These are phyloP conservation scores for Blastobotrys persicus DNA, from an alignment of 1,139 yeast species.

Conservation along the genomic window DNA sequence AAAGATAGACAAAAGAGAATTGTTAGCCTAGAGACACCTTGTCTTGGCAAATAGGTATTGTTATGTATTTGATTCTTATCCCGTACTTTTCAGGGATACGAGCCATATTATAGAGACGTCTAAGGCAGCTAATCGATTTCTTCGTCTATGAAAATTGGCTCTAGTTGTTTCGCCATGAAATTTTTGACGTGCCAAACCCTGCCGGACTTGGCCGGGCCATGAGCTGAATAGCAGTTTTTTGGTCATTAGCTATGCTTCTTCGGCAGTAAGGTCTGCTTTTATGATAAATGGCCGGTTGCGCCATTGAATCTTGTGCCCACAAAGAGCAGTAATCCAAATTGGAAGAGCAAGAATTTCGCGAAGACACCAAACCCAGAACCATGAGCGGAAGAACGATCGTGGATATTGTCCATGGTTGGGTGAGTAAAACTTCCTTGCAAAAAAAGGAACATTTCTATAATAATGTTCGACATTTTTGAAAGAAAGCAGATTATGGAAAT, in stretches of 20 bases:
- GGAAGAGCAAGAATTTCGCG: constrained; percentile 79
- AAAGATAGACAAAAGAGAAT: too few relatives aligned
- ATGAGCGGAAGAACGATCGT: constrained; percentile 30
- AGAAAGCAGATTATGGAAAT: constrained; percentile 49
- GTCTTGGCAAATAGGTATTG: too few relatives aligned
- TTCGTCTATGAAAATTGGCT: too few relatives aligned
- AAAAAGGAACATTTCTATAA: constrained; percentile 28
- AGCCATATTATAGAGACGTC: too few relatives aligned
- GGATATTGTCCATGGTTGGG: constrained; percentile 21
- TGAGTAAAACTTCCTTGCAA: constrained; percentile 31
- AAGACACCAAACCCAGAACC: constrained; percentile 58
- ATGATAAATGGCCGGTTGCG: constrained; percentile 72
- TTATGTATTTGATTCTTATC: too few relatives aligned
- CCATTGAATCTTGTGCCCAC: constrained; percentile 80
- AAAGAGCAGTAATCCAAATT: constrained; percentile 78
- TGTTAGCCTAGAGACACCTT: too few relatives aligned
- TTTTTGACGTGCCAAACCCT: too few relatives aligned
- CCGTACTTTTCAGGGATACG: too few relatives aligned
- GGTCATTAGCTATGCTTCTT: constrained; percentile 40
- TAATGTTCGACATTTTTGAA: constrained; percentile 35
- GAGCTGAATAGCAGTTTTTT: too few relatives aligned
- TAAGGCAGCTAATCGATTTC: too few relatives aligned
- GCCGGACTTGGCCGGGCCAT: too few relatives aligned
- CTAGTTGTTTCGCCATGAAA: too few relatives aligned
- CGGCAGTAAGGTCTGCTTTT: constrained; percentile 72